Evolutionary conservation across 208 protist genomes (phyloP), one percentile per base, ranked within the genome.

Genomic region (Novymonas esmeraldas): DNA sequence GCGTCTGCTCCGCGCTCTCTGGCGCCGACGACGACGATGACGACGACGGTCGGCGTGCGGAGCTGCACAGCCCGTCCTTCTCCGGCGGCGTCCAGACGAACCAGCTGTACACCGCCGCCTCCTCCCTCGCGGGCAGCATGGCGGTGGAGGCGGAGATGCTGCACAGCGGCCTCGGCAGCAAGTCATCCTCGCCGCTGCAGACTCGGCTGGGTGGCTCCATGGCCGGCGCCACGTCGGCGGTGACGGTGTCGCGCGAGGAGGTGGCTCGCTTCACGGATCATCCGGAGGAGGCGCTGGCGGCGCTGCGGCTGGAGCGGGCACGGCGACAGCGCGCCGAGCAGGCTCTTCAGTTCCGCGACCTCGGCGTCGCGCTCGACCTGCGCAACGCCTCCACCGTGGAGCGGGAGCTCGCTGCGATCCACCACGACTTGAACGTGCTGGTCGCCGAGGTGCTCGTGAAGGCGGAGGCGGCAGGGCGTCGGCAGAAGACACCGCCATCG

Each of bases 381-480:
- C 56, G 50, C 9, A 80, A 78, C 56, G 69, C 80, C 9, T 78
- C 70, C 13, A 58, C 62, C 2, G 58, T 95, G 10, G 84, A 92
- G 61, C 62, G 68, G 36, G 64, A 76, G 24, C 76, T 95, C 0
- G 77, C 76, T 1, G 62, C 22, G 20, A 78, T 89, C 46, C 89
- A 92, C 60, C 70, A 77, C 26, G 79, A 89, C 56, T 20, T 95
- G 29, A 90, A 95, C 67, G 71, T 82, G 52, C 57, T 95, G 28
- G 75, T 92, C 1, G 71, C 62, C 3, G 83, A 93, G 45, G 58
- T 95, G 3, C 34, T 91, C 34, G 55, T 81, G 16, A 78, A 81
- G 22, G 80, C 84, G n/a, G 63, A 86, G 46, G 78, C 72, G 0
- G 76, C 73, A 2, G 55, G 54, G 10, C 49, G 38, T 28, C 74